Base-by-base conservation (phyloP, 495 filamentous ascomycete genomes). In the Penicillium flavigenum region DNA sequence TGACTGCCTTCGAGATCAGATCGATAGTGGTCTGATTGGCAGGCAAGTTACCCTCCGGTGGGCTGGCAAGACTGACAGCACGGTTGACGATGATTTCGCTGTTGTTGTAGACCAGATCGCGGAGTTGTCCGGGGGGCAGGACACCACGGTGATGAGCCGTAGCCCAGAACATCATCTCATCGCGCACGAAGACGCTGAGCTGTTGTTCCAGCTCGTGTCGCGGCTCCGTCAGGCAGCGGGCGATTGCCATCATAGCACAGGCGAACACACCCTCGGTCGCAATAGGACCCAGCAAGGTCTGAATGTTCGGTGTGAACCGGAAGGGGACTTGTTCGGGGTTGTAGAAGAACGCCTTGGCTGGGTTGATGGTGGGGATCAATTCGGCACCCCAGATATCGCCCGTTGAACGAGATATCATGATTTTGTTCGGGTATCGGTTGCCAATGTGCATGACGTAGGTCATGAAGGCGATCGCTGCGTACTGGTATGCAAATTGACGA, bases 161-260 rank as follows among this genome's bases (percentile, higher is more conserved):
- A 63, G 89, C 90, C 94, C 94, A 98, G 74, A 92, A 96, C 65
- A 92, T 91, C 86, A 98, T 95, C 72, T 99, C 95, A 63, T 99
- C 95, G 22, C 93, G 82, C 53, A 99, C 92, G 67, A 96, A 98
- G 60, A 99, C 82, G 54, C 87, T 88, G 20, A 99, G 82, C 59
- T 94, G 90, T 71, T 94, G 90, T 61, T 96, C 95, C 12, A 99
- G 80, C 70, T 96, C 91, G 62, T 87, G 70, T 60, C 89, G 90
- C 29, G 90, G 89, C 65, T 97, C 92, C n/a, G 91, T 94, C 53
- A 99, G 82, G 73, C 91, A 96, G 26, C 94, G 86, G 7, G 93
- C 93, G 64, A 98, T 96, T 1, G 91, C 92, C 91, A 97, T 96
- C 62, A 99, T 79, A 4, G 90, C 88, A 66, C 86, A 86, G 41